A percentile compares a stretch with the other conserved stretches of the same genome.
Conservation (phyloP, 176 grass and related monocot species). For the Phoenix dactylifera region DNA sequence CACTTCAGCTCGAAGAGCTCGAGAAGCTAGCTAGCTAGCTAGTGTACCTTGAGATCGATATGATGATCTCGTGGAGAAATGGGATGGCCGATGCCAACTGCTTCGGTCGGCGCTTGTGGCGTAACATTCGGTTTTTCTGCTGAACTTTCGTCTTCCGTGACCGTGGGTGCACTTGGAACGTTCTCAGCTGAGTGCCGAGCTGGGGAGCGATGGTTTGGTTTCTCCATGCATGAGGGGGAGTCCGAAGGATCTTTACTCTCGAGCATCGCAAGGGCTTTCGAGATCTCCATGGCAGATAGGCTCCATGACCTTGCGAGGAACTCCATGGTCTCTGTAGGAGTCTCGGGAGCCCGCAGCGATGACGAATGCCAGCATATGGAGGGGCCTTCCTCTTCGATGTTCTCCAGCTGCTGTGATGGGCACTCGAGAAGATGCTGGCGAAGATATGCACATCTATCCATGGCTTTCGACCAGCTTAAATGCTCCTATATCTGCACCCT, state of each 20-base stretch:
- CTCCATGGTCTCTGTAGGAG: constrained; percentile 93
- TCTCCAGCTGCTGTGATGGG: constrained; percentile 39
- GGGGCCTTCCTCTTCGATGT: constrained; percentile 61
- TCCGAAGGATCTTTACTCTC: constrained; percentile 30
- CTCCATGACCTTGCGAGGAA: constrained; percentile 87
- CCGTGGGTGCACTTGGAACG: too few relatives aligned
- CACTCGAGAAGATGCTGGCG: constrained; percentile 19
- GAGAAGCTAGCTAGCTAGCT: too few relatives aligned
- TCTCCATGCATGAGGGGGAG: not conserved
- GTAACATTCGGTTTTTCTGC: not conserved
- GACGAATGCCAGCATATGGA: constrained; percentile 29
- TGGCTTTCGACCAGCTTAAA: constrained; percentile 4
- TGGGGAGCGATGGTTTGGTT: constrained; percentile 8
- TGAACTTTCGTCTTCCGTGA: too few relatives aligned
- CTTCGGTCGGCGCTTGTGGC: constrained; percentile 3
- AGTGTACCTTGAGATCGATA: constrained; percentile 43
- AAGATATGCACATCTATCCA: constrained; percentile 40
- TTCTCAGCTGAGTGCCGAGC: too few relatives aligned
- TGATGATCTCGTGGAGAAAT: constrained; percentile 56
- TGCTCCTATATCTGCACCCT: too few relatives aligned
- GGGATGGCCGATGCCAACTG: constrained; percentile 27
- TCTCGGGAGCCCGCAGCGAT: constrained; percentile 62
- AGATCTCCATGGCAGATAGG: constrained; percentile 80
- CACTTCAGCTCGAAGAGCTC: too few relatives aligned
- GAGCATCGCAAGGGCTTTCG: constrained; percentile 59